Evolutionary conservation across 1,284 basidiomycete species (phyloP).

Genomic region (Tranzscheliella williamsii): DNA sequence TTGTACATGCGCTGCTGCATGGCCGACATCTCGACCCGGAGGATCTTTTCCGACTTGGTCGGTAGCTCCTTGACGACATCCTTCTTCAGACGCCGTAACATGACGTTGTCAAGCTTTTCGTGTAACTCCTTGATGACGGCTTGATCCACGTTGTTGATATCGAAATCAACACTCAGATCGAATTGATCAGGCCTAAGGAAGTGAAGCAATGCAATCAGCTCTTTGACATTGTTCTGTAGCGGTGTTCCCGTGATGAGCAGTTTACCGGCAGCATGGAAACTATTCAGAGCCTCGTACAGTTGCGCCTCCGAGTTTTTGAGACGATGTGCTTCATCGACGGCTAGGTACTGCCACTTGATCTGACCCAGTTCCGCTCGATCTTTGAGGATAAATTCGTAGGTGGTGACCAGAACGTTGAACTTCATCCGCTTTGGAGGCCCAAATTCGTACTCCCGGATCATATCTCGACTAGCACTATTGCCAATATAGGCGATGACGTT

Average conservation of each 20-base stretch:
- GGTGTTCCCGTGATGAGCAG: conserved; percentile 97
- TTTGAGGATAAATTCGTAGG: conserved; percentile 99
- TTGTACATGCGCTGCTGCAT: conserved; percentile 99
- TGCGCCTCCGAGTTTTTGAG: conserved; percentile 98
- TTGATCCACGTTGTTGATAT: conserved; percentile 67
- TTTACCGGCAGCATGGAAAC: conserved; percentile 87
- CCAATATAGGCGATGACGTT: conserved; percentile 90
- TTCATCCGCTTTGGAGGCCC: conserved; percentile 74
- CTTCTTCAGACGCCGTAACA: conserved; percentile 92
- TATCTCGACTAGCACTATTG: conserved; percentile 80
- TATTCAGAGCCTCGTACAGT: conserved; percentile 87
- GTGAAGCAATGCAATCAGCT: conserved; percentile 94
- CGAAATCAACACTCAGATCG: conserved; percentile 79
- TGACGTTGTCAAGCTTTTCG: conserved; percentile 86
- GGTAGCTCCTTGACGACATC: conserved; percentile 97
- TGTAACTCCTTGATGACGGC: conserved; percentile 81
- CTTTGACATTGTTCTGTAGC: conserved; percentile 98
- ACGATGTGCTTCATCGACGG: conserved; percentile 98
- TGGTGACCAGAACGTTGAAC: conserved; percentile 95
- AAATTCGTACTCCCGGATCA: conserved; percentile 84
- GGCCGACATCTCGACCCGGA: conserved; percentile 95
- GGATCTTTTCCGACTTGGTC: conserved; percentile 95
- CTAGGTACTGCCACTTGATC: conserved; percentile 98
- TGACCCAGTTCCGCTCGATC: conserved; percentile 86
- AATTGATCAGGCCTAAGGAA: conserved; percentile 99